Base-by-base conservation (phyloP, 2,329 filamentous ascomycete species). In the Xylaria sp. region DNA sequence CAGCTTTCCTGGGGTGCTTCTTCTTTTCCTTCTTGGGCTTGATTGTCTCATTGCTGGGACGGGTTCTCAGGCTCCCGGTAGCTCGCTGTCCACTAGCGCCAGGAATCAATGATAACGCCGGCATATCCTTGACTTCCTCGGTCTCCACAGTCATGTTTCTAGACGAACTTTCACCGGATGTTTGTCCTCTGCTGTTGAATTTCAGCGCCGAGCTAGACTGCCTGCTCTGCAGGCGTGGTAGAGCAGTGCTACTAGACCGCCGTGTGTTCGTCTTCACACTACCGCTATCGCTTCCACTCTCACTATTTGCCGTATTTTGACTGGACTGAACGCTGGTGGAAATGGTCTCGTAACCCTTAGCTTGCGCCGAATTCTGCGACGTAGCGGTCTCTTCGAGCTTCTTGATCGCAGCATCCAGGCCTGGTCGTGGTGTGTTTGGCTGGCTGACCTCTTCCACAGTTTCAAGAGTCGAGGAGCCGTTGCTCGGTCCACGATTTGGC, bases 71-170 rank as follows among this genome's bases (percentile, higher is more conserved):
- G 67, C 91, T 96, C 45, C 91, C 89, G 70, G 83, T 87, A 28
- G 80, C 78, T 45, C 90, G 89, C 61, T 87, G 86, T 17, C 85
- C 83, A 19, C 88, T 87, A n/a, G 84, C 83, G 38, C 86, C 86
- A 35, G 83, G 79, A 6, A 89, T 88, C 28, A 97, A 82, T 9
- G 90, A 87, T 28, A 94, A 86, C 73, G 96, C 94, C 11, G 94
- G 92, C 57, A 97, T 91, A 2, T 94, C 96, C 45, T 88, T 90
- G 38, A 99, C 95, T 0, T 94, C 96, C 77, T 99, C 95, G 0
- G 95, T 97, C 79, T 99, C 95, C 14, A 98, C 94, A 9, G 92
- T 98, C 93, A 99, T 97, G 71, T 92, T 95, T 73, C 90, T 88
- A 60, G 89, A 85, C 37, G 91, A 90, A n/a, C 88, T 89, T 74